Evolutionary conservation across 305 asterid genomes (phyloP), one percentile per base, ranked within the genome.

Genomic region (Ilex paraguariensis): DNA sequence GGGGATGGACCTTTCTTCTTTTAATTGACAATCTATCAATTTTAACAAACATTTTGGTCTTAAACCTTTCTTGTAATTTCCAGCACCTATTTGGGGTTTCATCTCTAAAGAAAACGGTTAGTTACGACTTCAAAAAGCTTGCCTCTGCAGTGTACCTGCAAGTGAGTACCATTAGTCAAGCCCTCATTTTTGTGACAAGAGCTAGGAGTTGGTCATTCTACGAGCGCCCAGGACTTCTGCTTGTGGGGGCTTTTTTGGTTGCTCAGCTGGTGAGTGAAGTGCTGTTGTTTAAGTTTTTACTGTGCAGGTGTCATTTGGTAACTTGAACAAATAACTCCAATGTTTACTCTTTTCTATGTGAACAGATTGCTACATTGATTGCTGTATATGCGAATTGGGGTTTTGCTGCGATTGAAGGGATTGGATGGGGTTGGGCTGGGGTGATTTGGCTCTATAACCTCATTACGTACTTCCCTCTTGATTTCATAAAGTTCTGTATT

Each of bases 351-450:
- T 21, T 71, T 54, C 66, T 53, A 59, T 64, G 30, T 36, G 9
- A 36, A 63, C 85, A 84, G 90, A 65, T 81, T 70, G 90, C 90
- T 31, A 84, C 90, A 13, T 59, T 84, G 46, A 83, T 83, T 57
- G 87, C 90, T 12, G 90, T 83, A 36, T 83, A 83, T 10, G 89
- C 89, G 13, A 76, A 78, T 71, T 83, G 90, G 90, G 72, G 61
- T 17, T 83, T 83, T 69, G 69, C 87, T 58, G 87, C 79, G 17
- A 81, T 83, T 61, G 87, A 83, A 74, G 90, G 90, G 58, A 83
- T 83, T 49, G 90, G 90, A 14, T 83, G 90, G 90, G 87, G 90
- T 55, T 83, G 90, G 90, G 87, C 87, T 3, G 87, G 90, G 6
- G 83, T 84, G 65, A 81, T 84, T 59, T 84, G 90, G 90, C 79